Evolutionary conservation across 2,329 filamentous ascomycete species (phyloP).

Genomic region (Chrysoporthe cubensis): DNA sequence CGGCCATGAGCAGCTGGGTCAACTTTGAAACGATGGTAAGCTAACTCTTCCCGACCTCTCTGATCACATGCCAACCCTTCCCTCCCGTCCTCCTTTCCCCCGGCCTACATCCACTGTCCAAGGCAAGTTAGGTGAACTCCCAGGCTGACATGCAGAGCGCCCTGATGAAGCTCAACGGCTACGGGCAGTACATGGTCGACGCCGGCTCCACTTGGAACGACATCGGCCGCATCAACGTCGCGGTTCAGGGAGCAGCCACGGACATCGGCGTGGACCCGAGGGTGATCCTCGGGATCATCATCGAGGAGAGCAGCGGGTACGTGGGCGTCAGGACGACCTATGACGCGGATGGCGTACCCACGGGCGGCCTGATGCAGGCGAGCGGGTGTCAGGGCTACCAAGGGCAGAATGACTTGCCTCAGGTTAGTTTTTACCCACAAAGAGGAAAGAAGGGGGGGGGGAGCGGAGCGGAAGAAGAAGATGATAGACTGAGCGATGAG

Average conservation of each 20-base stretch:
- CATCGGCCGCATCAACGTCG: slow-evolving; percentile 40
- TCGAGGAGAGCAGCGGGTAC: slow-evolving; percentile 46
- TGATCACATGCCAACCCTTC: background rate
- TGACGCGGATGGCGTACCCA: slow-evolving; percentile 39
- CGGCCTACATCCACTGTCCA: too few relatives aligned
- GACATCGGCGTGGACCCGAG: slow-evolving; percentile 40
- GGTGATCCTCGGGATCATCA: slow-evolving; percentile 46
- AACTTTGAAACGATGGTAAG: slow-evolving; percentile 26
- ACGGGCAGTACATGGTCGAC: slow-evolving; percentile 38
- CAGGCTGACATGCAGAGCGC: too few relatives aligned
- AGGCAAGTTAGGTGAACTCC: too few relatives aligned
- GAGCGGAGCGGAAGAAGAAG: background rate
- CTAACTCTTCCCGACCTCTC: too few relatives aligned
- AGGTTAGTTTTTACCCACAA: slow-evolving; percentile 30
- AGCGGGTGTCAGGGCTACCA: slow-evolving; percentile 41
- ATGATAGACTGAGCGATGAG: background rate
- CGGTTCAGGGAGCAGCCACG: slow-evolving; percentile 36
- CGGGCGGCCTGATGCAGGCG: slow-evolving; percentile 47
- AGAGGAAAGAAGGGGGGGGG: background rate
- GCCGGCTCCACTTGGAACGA: slow-evolving; percentile 40
- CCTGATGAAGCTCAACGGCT: slow-evolving; percentile 36
- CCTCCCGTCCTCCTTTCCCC: background rate
- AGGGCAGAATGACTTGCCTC: slow-evolving; percentile 38
- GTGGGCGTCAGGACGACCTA: slow-evolving; percentile 43
- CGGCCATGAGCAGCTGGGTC: slow-evolving; percentile 38